phyloP scores from a whole-genome alignment of 2,329 filamentous ascomycete species.

The Lachnellula hyalina region DNA sequence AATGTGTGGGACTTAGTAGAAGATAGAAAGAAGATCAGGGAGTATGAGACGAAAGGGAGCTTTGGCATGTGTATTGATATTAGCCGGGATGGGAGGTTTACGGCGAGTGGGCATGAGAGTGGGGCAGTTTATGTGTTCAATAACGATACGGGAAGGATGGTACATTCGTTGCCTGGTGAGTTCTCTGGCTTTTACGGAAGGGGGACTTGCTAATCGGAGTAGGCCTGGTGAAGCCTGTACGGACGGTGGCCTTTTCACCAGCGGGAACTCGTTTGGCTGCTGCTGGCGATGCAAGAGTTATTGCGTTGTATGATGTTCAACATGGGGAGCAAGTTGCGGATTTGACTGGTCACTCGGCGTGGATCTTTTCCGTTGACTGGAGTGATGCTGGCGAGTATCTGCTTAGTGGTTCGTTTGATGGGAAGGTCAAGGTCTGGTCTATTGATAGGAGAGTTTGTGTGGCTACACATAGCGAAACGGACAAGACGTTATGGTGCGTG shows the following conservation, averaged over 20 bases:
- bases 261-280: conserved; percentile 79
- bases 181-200: background rate
- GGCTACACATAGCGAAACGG: conserved; percentile 87
- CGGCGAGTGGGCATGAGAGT: conserved; percentile 88
- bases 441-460: conserved; percentile 80
- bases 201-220: conserved; percentile 17
- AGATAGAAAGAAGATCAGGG: conserved; percentile 59
- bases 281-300: conserved; percentile 81
- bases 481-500: conserved; percentile 77
- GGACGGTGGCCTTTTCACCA: conserved; percentile 82
- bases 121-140: conserved; percentile 92
- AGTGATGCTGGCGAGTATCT: conserved; percentile 89
- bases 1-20: conserved; percentile 74
- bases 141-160: conserved; percentile 78
- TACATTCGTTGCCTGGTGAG: conserved; percentile 76
- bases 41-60: conserved; percentile 88
- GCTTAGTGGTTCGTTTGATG: conserved; percentile 82
- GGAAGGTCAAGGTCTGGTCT: conserved; percentile 95
- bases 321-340: conserved; percentile 92
- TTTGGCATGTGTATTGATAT: conserved; percentile 88
- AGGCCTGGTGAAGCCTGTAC: conserved; percentile 83
- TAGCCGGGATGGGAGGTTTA: conserved; percentile 72
- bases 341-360: conserved; percentile 71
- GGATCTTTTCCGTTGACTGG: conserved; percentile 91
- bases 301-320: conserved; percentile 85